Base-by-base conservation (phyloP, 345 rosid species). In the Eucalyptus albens region DNA sequence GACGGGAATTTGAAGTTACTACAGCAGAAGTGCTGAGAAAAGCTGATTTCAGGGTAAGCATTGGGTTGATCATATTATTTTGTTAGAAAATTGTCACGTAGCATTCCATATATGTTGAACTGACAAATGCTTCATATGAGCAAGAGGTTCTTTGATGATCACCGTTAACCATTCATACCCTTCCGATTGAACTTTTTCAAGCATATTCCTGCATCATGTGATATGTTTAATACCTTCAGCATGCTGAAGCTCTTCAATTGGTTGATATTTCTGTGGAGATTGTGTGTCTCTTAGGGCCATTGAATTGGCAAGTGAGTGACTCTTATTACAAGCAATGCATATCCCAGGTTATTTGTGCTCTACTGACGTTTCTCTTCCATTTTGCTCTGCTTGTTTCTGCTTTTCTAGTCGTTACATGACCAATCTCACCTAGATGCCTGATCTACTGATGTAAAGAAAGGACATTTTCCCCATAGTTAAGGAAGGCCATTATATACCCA, bases 1-100 rank as follows among this genome's bases (percentile, higher is more conserved):
- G 87, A 37, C n/a, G 4, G 29, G 92, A 94, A 87, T 92, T 94
- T 92, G 92, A 94, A 86, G 90, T 94, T 89, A 94, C 97, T 50
- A 97, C 98, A 0, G 91, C 90, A 60, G 97, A 95, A 93, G 98
- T 92, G 90, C 91, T 95, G 65, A 67, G 56, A 90, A 93, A 93
- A 87, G 99, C 97, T 89, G 98, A 96, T 93, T 97, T 97, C 91
- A 93, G 98, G 97, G 99, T 95, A 91, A 94, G 96, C 90, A 44
- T n/a, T 69, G 17, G 40, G 29, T 49, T 60, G 37, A 40, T 82
- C 85, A 24, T 67, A 44, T 42, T 47, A 24, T 27, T 85, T 42
- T 86, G 26, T 83, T 29, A 47, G n/a, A 16, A 50, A 50, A 53
- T n/a, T 17, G 80, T 72, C 72, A 77, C 7, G 2, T 40, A 19